Evolutionary conservation across 495 filamentous ascomycete genomes (phyloP).

Genomic region (Aspergillus carlsbadensis): DNA sequence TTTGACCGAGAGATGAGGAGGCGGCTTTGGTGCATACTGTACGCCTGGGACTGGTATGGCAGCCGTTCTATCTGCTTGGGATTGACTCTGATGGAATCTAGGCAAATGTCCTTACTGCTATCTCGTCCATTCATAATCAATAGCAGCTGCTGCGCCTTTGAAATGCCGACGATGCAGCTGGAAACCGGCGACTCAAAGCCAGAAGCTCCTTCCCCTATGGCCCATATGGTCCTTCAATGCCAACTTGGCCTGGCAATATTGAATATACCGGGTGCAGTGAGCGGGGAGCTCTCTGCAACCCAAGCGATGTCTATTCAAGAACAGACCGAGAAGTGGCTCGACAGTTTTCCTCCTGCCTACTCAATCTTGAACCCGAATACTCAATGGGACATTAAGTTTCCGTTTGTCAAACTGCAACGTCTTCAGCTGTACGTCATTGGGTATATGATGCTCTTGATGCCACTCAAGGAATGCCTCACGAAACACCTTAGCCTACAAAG

Average conservation of each 20-base stretch:
- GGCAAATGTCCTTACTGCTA: conserved; percentile 32
- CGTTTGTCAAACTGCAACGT: conserved; percentile 48
- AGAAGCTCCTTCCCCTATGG: conserved; percentile 23
- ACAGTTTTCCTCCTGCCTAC: conserved; percentile 42
- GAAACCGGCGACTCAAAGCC: conserved; percentile 15
- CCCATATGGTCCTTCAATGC: conserved; percentile 24
- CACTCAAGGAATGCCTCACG: conserved; percentile 43
- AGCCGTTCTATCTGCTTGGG: background rate
- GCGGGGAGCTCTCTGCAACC: background rate
- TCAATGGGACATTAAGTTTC: conserved; percentile 41
- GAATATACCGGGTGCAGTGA: conserved; percentile 12
- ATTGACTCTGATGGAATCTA: conserved; percentile 5
- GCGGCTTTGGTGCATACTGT: conserved; percentile 40
- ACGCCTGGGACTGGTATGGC: conserved; percentile 35
- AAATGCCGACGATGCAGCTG: conserved; percentile 26
- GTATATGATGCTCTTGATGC: conserved; percentile 44
- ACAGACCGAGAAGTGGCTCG: conserved; percentile 41
- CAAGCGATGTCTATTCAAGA: conserved; percentile 24
- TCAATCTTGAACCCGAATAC: conserved; percentile 37
- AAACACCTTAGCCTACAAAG: conserved; percentile 18
- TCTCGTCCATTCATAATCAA: conserved; percentile 31
- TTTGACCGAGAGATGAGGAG: conserved; percentile 38
- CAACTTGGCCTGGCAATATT: conserved; percentile 24
- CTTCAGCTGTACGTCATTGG: conserved; percentile 47
- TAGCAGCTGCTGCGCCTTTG: conserved; percentile 17